Percentiles rank a stretch among this genome's conserved stretches.
Conservation (phyloP, 2,329 filamentous ascomycete genomes). For the Fusarium sp. region DNA sequence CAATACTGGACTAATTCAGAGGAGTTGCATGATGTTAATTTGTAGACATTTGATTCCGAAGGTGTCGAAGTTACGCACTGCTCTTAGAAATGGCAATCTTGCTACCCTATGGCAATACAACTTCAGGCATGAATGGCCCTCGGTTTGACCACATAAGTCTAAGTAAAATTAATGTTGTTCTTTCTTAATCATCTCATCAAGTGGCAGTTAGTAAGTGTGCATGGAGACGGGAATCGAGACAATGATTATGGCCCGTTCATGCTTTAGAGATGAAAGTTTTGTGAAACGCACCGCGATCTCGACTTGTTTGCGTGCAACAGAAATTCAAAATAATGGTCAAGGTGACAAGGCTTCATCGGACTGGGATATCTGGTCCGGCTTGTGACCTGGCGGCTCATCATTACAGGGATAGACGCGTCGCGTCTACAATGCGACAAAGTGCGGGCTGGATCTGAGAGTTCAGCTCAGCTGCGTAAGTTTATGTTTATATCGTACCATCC, state of each 20-base stretch:
- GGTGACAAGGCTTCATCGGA: conserved; percentile 13
- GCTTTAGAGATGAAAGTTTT: conserved; percentile 29
- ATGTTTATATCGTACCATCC: conserved; percentile 9
- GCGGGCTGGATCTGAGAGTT: conserved; percentile 13
- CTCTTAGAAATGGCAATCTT: not conserved
- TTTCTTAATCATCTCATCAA: not conserved
- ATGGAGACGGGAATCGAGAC: conserved; percentile 15
- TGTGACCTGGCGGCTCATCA: conserved; percentile 9
- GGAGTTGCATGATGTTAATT: not conserved
- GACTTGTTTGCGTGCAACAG: conserved; percentile 8
- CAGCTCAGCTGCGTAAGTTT: conserved; percentile 17
- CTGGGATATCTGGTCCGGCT: conserved; percentile 4
- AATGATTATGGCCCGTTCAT: conserved; percentile 20
- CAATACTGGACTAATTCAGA: not conserved
- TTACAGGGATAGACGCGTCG: conserved; percentile 29
- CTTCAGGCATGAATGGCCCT: not conserved
- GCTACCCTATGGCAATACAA: conserved; percentile 8
- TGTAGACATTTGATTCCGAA: not conserved
- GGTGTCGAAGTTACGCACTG: not conserved
- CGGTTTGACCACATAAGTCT: not conserved
- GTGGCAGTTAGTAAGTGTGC: conserved; percentile 2
- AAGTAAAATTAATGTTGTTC: not conserved
- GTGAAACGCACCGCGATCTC: conserved; percentile 35
- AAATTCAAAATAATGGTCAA: conserved; percentile 17
- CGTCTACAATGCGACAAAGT: conserved; percentile 9